These are phyloP conservation scores for Meripilus lineatus DNA, from an alignment of 1,284 basidiomycete genomes.

Conservation along the genomic window DNA sequence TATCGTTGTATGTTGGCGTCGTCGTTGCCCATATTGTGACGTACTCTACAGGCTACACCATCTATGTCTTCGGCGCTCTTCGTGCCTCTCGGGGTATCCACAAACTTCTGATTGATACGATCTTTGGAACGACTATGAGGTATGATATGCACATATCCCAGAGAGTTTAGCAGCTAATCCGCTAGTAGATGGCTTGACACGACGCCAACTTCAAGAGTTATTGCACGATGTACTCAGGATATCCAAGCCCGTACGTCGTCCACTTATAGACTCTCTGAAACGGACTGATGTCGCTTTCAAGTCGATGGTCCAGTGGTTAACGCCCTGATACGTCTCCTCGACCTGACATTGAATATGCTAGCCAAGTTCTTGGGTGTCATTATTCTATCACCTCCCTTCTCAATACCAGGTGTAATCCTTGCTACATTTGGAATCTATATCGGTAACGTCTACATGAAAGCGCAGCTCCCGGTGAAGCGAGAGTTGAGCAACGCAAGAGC, in stretches of 20 bases:
- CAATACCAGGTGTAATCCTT: constrained; percentile 33
- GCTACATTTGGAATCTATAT: constrained; percentile 38
- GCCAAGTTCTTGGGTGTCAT: constrained; percentile 39
- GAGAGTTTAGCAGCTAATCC: not conserved
- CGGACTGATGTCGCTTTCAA: too few relatives aligned
- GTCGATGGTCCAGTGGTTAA: constrained; percentile 24
- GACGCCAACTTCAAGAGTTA: constrained; percentile 53
- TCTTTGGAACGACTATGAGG: constrained; percentile 57
- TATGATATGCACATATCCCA: constrained; percentile 16
- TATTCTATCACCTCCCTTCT: constrained; percentile 35
- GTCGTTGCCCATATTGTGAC: constrained; percentile 22
- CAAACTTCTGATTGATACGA: constrained; percentile 43
- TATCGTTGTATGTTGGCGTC: constrained; percentile 37
- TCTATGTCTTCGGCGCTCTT: constrained; percentile 35
- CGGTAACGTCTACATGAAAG: constrained; percentile 54
- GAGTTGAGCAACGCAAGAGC: constrained; percentile 62
- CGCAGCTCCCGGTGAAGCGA: constrained; percentile 71
- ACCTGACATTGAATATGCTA: constrained; percentile 25
- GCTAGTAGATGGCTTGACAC: constrained; percentile 43
- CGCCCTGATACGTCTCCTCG: constrained; percentile 17
- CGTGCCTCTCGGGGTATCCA: constrained; percentile 57
- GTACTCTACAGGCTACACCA: constrained; percentile 22
- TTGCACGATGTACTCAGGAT: constrained; percentile 55
- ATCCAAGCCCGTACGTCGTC: constrained; percentile 35
- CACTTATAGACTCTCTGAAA: too few relatives aligned